Evolutionary conservation across 2,329 filamentous ascomycete species (phyloP).

Genomic region (Fusarium sp.): DNA sequence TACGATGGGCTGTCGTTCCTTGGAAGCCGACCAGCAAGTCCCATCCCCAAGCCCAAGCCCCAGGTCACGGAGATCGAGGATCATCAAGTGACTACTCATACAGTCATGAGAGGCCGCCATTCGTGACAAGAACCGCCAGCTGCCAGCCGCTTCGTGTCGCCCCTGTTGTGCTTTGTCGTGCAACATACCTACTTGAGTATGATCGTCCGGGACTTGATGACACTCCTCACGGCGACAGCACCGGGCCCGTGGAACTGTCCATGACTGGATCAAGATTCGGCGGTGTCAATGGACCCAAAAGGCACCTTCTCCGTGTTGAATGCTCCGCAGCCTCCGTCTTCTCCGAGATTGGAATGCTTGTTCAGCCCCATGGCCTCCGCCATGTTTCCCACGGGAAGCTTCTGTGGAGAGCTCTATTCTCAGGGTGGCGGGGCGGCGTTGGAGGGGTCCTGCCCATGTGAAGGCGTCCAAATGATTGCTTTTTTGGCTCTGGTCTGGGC

Average conservation of each 20-base stretch:
- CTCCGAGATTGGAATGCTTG: neutral
- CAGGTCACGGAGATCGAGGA: slow-evolving; percentile 11
- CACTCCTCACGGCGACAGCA: slow-evolving; percentile 22
- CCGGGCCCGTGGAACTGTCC: slow-evolving; percentile 17
- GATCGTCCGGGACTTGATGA: slow-evolving; percentile 30
- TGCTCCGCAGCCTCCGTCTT: slow-evolving; percentile 11
- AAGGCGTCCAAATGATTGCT: neutral
- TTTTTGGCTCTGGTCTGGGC: slow-evolving; percentile 1
- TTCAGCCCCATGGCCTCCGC: slow-evolving; percentile 1
- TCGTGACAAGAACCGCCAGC: slow-evolving; percentile 12
- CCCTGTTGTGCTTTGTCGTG: slow-evolving; percentile 8
- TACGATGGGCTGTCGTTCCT: slow-evolving; percentile 9
- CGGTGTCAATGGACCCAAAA: slow-evolving; percentile 15
- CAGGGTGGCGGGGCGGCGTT: slow-evolving; percentile 4
- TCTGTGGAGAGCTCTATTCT: slow-evolving; percentile 13
- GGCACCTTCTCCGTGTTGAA: slow-evolving; percentile 4
- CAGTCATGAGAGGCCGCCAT: slow-evolving; percentile 6
- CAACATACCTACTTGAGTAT: slow-evolving; percentile 15
- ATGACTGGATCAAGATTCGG: slow-evolving; percentile 27
- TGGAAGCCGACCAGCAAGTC: neutral
- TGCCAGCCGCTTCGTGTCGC: neutral
- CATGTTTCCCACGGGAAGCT: slow-evolving; percentile 20
- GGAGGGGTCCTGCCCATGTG: slow-evolving; percentile 9
- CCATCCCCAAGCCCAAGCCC: neutral
- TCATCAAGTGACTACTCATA: slow-evolving; percentile 17